A percentile compares a stretch with the other conserved stretches of the same genome.
Evolutionary conservation across 306 rosid species (phyloP).

Genomic region (Sicyos baderoa): DNA sequence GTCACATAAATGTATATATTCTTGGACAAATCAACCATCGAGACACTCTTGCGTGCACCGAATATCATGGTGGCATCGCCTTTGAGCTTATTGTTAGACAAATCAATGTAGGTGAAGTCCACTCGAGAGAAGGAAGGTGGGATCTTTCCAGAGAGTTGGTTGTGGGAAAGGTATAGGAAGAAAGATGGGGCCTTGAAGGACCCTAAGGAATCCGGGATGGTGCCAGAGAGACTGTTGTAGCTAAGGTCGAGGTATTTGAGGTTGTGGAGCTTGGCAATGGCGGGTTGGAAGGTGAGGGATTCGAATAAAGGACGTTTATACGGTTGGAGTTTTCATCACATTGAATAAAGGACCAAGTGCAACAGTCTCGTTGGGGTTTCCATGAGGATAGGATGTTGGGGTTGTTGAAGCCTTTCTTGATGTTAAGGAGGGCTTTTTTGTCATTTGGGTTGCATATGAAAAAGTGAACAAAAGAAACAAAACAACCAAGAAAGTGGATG

Average conservation of each 20-base stretch:
- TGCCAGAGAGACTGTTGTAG: slow-evolving; percentile 38
- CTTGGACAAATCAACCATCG: slow-evolving; percentile 40
- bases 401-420: slow-evolving; percentile 52
- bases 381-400: slow-evolving; percentile 57
- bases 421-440: slow-evolving; percentile 52
- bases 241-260: slow-evolving; percentile 40
- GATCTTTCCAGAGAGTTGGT: slow-evolving; percentile 43
- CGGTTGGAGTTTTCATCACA: slow-evolving; percentile 57
- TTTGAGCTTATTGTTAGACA: slow-evolving; percentile 56
- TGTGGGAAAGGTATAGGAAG: slow-evolving; percentile 32
- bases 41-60: slow-evolving; percentile 35
- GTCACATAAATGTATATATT: no score
- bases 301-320: slow-evolving; percentile 43
- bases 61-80: slow-evolving; percentile 64
- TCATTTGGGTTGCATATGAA: slow-evolving; percentile 50
- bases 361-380: slow-evolving; percentile 47
- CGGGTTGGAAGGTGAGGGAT: slow-evolving; percentile 39
- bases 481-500: background rate
- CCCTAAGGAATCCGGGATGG: slow-evolving; percentile 38
- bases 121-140: slow-evolving; percentile 37
- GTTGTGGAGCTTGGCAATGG: slow-evolving; percentile 42
- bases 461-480: slow-evolving; percentile 23
- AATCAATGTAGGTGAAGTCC: slow-evolving; percentile 25
- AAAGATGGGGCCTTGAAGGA: slow-evolving; percentile 24
- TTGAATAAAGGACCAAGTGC: slow-evolving; percentile 47